Evolutionary conservation across 352 stramenopile genomes (phyloP).

Genomic region (Blastocystis sp.): DNA sequence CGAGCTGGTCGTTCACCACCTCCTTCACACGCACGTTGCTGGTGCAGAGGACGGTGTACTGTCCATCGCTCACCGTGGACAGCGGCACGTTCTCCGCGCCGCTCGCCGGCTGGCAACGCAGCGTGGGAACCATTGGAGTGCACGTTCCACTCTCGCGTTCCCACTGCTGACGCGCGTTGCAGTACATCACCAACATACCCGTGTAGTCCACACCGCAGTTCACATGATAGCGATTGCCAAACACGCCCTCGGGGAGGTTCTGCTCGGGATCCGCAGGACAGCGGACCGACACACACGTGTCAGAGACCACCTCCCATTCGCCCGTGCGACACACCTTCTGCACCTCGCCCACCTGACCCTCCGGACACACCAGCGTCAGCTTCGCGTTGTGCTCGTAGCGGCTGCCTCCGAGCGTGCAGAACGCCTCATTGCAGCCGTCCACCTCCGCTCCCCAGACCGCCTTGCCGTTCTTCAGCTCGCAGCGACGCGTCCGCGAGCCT

Average conservation of each 20-base stretch:
- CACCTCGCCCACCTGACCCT: neutral
- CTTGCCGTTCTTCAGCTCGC: neutral
- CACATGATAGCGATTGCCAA: neutral
- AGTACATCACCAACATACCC: neutral
- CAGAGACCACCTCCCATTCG: neutral
- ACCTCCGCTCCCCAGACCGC: neutral
- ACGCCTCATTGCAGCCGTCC: neutral
- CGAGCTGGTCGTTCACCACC: neutral
- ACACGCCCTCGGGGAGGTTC: neutral
- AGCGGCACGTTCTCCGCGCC: neutral
- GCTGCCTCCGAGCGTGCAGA: neutral
- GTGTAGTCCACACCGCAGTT: constrained; percentile 30
- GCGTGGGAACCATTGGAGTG: neutral
- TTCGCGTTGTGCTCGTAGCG: neutral
- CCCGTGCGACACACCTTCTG: neutral
- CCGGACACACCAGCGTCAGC: neutral
- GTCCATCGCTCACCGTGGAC: neutral
- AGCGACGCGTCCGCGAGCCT: neutral
- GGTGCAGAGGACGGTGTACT: neutral
- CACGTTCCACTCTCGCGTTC: neutral
- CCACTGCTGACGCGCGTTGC: constrained; percentile 3
- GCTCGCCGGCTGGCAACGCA: neutral
- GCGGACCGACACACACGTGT: neutral
- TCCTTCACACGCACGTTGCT: constrained; percentile 3
- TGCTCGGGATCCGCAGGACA: neutral